Conservation (phyloP, 805 yeast genomes). For the Starmerella riodocensis region DNA sequence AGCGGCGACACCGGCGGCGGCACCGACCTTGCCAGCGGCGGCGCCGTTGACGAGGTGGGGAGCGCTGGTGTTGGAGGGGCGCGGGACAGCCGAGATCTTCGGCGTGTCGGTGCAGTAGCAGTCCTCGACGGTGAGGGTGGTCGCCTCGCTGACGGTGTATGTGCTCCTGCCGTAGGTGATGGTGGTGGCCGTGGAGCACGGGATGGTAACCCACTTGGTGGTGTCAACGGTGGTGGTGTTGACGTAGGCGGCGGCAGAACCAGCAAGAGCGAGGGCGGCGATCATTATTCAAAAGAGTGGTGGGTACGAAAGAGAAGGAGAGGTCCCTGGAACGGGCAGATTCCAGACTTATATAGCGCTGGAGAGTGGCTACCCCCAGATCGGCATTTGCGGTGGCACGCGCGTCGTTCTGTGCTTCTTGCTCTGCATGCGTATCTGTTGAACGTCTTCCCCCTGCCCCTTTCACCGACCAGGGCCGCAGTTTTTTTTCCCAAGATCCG, state of each 20-base stretch:
- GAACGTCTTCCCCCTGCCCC: too few relatives aligned
- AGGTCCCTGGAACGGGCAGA: neutral
- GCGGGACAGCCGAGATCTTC: slow-evolving; percentile 5
- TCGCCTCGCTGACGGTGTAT: slow-evolving; percentile 16
- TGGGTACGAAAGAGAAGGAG: neutral
- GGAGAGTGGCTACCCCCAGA: too few relatives aligned
- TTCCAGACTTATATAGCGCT: neutral
- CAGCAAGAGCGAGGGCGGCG: slow-evolving; percentile 17
- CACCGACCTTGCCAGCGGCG: slow-evolving; percentile 16
- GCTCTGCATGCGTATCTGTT: too few relatives aligned
- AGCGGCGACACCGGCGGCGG: slow-evolving; percentile 20
- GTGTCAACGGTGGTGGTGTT: slow-evolving; percentile 13
- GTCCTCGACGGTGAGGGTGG: slow-evolving; percentile 18
- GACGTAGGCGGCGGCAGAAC: slow-evolving; percentile 13
- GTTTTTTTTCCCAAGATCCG: too few relatives aligned
- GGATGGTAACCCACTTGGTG: slow-evolving; percentile 15
- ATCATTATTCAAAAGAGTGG: slow-evolving; percentile 9
- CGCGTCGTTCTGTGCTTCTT: too few relatives aligned
- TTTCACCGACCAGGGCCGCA: too few relatives aligned
- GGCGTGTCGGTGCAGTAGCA: slow-evolving; percentile 14
- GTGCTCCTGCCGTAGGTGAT: slow-evolving; percentile 15
- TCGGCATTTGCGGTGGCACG: too few relatives aligned
- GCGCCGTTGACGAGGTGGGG: slow-evolving; percentile 16
- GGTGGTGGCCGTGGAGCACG: slow-evolving; percentile 17
- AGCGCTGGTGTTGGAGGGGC: slow-evolving; percentile 8